Conservation (phyloP, 116 monocot species). For the Phalaenopsis hybrid region DNA sequence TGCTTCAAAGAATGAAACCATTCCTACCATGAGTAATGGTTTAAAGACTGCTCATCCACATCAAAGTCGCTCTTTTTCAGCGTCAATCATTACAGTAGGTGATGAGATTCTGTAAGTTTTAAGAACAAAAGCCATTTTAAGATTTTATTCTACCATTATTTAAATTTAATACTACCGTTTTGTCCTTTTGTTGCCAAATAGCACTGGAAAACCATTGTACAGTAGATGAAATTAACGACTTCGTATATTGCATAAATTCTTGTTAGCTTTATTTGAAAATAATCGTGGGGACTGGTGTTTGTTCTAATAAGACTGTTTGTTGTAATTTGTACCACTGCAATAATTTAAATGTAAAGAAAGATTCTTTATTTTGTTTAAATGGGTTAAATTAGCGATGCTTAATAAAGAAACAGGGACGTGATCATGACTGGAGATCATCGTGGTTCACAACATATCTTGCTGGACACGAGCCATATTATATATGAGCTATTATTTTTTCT, state of each 20-base stretch:
- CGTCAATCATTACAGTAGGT: conserved; percentile 83
- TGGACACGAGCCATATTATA: background rate
- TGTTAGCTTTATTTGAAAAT: background rate
- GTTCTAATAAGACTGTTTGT: background rate
- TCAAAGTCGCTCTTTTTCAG: conserved; percentile 33
- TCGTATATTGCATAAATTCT: background rate
- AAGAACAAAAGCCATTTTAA: background rate
- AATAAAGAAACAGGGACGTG: background rate
- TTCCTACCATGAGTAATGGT: conserved; percentile 50
- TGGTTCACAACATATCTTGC: background rate
- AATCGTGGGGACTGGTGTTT: background rate
- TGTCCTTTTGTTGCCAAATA: background rate
- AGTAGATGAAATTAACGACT: background rate
- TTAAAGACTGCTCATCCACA: conserved; percentile 18
- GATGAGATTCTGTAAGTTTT: conserved; percentile 96
- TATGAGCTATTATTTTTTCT: background rate
- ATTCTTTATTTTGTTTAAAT: too few species aligned
- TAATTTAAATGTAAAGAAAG: background rate
- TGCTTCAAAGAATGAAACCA: conserved; percentile 19
- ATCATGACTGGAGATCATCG: background rate
- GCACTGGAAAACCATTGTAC: background rate
- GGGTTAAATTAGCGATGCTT: background rate
- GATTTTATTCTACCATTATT: background rate
- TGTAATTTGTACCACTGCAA: background rate
- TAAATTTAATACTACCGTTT: background rate